These are phyloP conservation scores for Bremia lactucae DNA, from an alignment of 352 stramenopile genomes.

Conservation along the genomic window DNA sequence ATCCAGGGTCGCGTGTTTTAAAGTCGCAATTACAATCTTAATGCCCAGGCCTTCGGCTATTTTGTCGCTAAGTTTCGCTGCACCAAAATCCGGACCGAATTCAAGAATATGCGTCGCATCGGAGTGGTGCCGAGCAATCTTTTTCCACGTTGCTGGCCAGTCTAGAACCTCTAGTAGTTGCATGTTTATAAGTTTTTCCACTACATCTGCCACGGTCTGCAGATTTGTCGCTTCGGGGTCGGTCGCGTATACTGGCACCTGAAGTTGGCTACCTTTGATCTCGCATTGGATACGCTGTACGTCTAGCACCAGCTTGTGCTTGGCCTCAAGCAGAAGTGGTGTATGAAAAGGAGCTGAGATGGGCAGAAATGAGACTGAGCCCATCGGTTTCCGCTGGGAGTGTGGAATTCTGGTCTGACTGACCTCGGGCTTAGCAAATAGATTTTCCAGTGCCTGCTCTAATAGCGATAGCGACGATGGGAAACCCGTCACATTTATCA, in stretches of 20 bases:
- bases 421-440: constrained; percentile 40
- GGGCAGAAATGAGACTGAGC: constrained; percentile 39
- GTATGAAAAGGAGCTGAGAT: constrained; percentile 78
- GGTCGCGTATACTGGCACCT: constrained; percentile 59
- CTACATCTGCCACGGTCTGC: constrained; percentile 34
- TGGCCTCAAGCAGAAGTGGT: constrained; percentile 29
- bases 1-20: constrained; percentile 27
- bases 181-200: constrained; percentile 44
- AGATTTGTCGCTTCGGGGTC: constrained; percentile 38
- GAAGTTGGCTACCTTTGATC: constrained; percentile 38
- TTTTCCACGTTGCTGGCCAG: constrained; percentile 42
- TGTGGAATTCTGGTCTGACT: constrained; percentile 69
- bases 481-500: constrained; percentile 64
- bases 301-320: constrained; percentile 36
- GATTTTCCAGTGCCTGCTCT: constrained; percentile 33
- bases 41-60: constrained; percentile 46
- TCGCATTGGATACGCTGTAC: constrained; percentile 31
- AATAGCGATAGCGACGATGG: constrained; percentile 43
- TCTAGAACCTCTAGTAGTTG: constrained; percentile 54
- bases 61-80: constrained; percentile 32
- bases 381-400: constrained; percentile 67
- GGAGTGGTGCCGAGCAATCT: constrained; percentile 23
- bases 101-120: constrained; percentile 64
- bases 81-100: constrained; percentile 58
- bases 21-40: constrained; percentile 33